Evolutionary conservation across 148 eudicot species (phyloP).

Genomic region (Rhododendron ferrugineum): DNA sequence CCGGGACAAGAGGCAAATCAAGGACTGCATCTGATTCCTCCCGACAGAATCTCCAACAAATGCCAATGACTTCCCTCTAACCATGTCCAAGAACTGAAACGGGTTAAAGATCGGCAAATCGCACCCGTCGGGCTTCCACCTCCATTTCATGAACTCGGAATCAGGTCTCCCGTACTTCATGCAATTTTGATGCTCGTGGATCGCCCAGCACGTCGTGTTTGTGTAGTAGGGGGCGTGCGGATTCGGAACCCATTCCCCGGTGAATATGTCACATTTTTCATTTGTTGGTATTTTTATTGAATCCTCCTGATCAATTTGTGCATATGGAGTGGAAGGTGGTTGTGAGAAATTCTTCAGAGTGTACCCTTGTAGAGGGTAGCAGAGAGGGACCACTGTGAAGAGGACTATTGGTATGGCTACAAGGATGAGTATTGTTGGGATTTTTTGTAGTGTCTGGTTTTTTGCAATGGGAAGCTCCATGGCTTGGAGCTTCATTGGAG

Average conservation of each 20-base stretch:
- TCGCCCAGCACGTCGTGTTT: slow-evolving; percentile 36
- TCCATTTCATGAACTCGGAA: slow-evolving; percentile 38
- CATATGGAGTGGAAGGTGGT: neutral
- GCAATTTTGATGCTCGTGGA: slow-evolving; percentile 57
- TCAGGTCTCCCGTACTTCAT: slow-evolving; percentile 49
- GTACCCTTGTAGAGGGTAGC: slow-evolving; percentile 21
- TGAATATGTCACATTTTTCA: slow-evolving; percentile 36
- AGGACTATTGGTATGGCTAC: slow-evolving; percentile 22
- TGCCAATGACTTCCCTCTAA: slow-evolving; percentile 47
- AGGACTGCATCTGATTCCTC: slow-evolving; percentile 57
- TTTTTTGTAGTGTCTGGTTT: slow-evolving; percentile 26
- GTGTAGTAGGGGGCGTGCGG: slow-evolving; percentile 42
- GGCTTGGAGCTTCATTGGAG: slow-evolving; percentile 27
- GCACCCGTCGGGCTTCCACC: slow-evolving; percentile 51
- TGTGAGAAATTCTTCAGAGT: slow-evolving; percentile 5
- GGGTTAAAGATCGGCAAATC: slow-evolving; percentile 44
- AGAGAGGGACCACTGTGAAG: slow-evolving; percentile 31
- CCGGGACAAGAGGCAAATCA: slow-evolving; percentile 48
- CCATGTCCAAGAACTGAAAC: slow-evolving; percentile 33
- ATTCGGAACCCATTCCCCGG: slow-evolving; percentile 44
- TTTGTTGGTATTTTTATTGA: neutral
- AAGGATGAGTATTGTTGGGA: slow-evolving; percentile 24
- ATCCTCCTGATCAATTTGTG: neutral
- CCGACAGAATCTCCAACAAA: slow-evolving; percentile 61
- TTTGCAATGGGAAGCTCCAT: slow-evolving; percentile 30